Evolutionary conservation across 164 flowering plant genomes (phyloP).

Genomic region (Liquidambar formosana): DNA sequence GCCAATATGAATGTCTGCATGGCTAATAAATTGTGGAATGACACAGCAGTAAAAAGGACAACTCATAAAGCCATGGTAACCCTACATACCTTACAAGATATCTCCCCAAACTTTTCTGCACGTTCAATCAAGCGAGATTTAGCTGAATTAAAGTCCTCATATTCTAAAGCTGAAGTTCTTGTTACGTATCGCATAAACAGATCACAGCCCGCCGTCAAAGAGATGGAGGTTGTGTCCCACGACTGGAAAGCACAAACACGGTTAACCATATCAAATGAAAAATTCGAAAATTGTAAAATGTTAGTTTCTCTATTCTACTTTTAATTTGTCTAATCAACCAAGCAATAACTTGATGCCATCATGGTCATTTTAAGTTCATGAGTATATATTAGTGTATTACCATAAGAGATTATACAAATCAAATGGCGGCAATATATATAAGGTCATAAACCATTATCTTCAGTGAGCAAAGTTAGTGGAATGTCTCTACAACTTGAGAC

Average conservation of each 20-base stretch:
- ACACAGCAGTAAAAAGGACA: neutral
- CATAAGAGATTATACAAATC: neutral
- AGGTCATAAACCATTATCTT: no score
- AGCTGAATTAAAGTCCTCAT: constrained; percentile 90
- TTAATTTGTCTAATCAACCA: neutral
- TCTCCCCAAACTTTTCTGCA: constrained; percentile 96
- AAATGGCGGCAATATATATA: no score
- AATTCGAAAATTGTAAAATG: neutral
- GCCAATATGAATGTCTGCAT: neutral
- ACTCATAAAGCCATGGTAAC: constrained; percentile 13
- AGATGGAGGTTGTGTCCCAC: constrained; percentile 93
- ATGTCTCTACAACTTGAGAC: no score
- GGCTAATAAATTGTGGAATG: neutral
- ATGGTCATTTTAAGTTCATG: neutral
- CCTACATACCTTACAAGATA: constrained; percentile 73
- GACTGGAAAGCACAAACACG: constrained; percentile 46
- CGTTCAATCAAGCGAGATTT: constrained; percentile 92
- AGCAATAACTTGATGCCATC: neutral
- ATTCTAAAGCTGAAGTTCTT: constrained; percentile 91
- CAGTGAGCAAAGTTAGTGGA: no score
- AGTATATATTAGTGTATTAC: neutral
- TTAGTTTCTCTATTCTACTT: neutral
- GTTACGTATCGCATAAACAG: constrained; percentile 94
- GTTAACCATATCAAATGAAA: constrained; percentile 16
- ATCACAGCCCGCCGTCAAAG: constrained; percentile 96